These are phyloP conservation scores for Ammopiptanthus mongolicus DNA, from an alignment of 306 rosid species.

Conservation along the genomic window DNA sequence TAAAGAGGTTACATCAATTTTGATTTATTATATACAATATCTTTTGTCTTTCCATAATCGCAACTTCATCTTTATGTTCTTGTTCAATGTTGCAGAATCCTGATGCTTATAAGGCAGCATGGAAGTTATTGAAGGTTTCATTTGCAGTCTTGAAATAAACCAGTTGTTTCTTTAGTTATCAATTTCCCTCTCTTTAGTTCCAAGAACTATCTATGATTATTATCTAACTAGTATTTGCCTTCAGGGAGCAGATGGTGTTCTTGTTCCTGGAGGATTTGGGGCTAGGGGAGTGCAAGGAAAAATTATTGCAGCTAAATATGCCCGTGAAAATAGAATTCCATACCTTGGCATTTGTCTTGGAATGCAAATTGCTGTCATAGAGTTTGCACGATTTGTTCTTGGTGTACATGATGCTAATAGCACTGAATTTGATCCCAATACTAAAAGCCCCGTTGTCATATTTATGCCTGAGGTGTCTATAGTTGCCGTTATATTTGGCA, in stretches of 20 bases:
- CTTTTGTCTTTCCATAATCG: background rate
- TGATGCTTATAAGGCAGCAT: slow-evolving; percentile 63
- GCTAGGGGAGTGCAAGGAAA: slow-evolving; percentile 91
- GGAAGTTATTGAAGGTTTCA: slow-evolving; percentile 76
- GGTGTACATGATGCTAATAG: slow-evolving; percentile 77
- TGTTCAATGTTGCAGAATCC: slow-evolving; percentile 51
- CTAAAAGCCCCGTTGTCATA: slow-evolving; percentile 69
- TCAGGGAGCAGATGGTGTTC: slow-evolving; percentile 93
- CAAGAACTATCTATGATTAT: background rate
- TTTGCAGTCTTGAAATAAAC: background rate
- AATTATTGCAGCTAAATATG: slow-evolving; percentile 80
- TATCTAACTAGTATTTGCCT: slow-evolving; percentile 17
- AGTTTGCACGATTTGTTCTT: slow-evolving; percentile 76
- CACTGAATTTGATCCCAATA: slow-evolving; percentile 72
- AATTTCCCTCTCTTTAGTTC: background rate
- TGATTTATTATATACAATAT: background rate
- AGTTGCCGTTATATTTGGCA: background rate
- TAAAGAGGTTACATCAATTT: slow-evolving; percentile 43
- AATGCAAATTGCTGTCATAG: slow-evolving; percentile 92
- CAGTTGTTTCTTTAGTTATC: background rate
- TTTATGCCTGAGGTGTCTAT: slow-evolving; percentile 95
- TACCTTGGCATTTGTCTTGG: slow-evolving; percentile 93
- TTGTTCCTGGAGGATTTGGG: slow-evolving; percentile 96
- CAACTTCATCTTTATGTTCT: slow-evolving; percentile 4
- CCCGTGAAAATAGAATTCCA: slow-evolving; percentile 78